These are phyloP conservation scores for Bipolaris sorokiniana DNA, from an alignment of 2,329 filamentous ascomycete species.

Conservation along the genomic window DNA sequence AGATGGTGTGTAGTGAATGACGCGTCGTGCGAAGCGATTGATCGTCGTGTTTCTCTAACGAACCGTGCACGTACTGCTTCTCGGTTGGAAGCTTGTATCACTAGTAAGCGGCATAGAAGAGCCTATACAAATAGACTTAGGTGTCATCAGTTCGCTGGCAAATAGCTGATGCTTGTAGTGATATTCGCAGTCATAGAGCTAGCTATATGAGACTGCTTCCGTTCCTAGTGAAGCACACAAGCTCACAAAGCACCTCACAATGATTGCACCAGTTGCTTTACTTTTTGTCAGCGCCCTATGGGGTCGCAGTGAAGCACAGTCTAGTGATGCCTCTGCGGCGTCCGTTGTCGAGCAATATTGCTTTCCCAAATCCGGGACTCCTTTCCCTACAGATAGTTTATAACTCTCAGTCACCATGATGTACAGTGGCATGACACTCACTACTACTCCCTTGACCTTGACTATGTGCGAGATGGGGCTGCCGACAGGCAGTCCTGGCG, in stretches of 20 bases:
- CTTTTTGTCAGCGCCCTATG: not conserved
- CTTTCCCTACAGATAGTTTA: not conserved
- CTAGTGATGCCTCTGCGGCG: not conserved
- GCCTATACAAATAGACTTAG: not conserved
- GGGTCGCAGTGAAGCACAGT: conserved; percentile 2
- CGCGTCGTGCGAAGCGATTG: not conserved
- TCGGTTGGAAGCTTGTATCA: not conserved
- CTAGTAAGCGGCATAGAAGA: not conserved
- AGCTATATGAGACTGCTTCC: conserved; percentile 1
- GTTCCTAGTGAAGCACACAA: not conserved
- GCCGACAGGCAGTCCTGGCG: not conserved
- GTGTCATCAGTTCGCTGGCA: not conserved
- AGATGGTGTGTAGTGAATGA: not conserved
- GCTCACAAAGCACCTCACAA: not conserved
- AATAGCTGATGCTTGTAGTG: not conserved
- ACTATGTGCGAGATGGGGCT: not conserved
- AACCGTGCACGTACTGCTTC: not conserved
- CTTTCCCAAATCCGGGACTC: conserved; percentile 4
- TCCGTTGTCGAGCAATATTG: conserved; percentile 1
- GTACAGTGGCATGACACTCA: conserved; percentile 1
- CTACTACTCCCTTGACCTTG: conserved; percentile 3
- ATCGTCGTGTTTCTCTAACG: not conserved
- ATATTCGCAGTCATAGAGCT: not conserved
- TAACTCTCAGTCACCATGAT: conserved; percentile 2
- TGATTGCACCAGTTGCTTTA: not conserved